A percentile compares a stretch with the other conserved stretches of the same genome.
Evolutionary conservation across 192 early-diverging fungal genomes (phyloP).

Genomic region (Jimgerdemannia flammicorona): DNA sequence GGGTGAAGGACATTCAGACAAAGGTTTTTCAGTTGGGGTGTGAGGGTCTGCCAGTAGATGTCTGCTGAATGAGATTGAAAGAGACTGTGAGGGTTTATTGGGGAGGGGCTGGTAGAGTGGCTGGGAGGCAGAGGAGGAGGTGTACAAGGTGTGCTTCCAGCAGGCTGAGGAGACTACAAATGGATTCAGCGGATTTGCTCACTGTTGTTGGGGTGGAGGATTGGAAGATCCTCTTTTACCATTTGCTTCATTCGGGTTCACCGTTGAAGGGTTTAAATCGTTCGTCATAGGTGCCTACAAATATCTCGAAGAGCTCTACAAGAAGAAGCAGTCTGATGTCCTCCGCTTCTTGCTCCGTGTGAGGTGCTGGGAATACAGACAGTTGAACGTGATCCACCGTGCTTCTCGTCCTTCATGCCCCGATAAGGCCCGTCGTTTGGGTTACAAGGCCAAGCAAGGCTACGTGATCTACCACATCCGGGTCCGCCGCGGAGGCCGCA

Average conservation of each 20-base stretch:
- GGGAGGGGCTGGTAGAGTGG: too few species aligned
- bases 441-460: constrained; percentile 99
- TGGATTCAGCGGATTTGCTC: too few species aligned
- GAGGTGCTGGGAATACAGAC: constrained; percentile 97
- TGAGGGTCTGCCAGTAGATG: too few species aligned
- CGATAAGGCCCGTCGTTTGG: constrained; percentile 98
- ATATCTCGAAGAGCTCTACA: constrained; percentile 93
- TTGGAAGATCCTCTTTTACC: neutral
- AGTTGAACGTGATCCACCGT: constrained; percentile 98
- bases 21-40: too few species aligned
- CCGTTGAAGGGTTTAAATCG: neutral
- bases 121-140: too few species aligned
- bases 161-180: too few species aligned
- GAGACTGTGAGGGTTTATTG: too few species aligned
- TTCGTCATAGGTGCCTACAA: constrained; percentile 59
- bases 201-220: too few species aligned
- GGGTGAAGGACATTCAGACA: too few species aligned
- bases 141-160: too few species aligned
- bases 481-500: constrained; percentile 98
- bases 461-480: constrained; percentile 99
- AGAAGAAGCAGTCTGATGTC: constrained; percentile 99
- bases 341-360: constrained; percentile 98
- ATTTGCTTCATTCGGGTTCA: neutral
- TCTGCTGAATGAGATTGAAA: too few species aligned
- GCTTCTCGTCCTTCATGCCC: constrained; percentile 97